Conservation (phyloP, 1,284 basidiomycete genomes). For the Apiotrichum brassicae region DNA sequence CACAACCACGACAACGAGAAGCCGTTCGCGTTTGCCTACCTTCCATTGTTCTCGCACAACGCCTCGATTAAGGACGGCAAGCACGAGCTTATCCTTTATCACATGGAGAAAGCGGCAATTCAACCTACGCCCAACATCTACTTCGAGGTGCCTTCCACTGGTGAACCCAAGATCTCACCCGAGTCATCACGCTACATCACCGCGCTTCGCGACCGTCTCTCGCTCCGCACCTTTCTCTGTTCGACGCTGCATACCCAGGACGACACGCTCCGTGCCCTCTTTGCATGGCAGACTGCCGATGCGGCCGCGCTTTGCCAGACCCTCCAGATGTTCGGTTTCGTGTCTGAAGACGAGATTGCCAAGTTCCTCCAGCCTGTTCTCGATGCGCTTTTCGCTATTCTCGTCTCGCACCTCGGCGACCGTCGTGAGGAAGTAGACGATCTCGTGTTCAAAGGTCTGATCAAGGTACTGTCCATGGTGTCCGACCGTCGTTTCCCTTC, state of each 20-base stretch:
- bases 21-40: constrained; percentile 87
- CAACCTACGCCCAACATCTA: constrained; percentile 64
- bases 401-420: constrained; percentile 68
- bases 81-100: constrained; percentile 76
- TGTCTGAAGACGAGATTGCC: constrained; percentile 86
- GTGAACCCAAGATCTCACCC: constrained; percentile 56
- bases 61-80: constrained; percentile 87
- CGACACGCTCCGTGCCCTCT: constrained; percentile 69
- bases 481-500: constrained; percentile 94
- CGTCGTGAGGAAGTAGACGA: constrained; percentile 66
- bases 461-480: constrained; percentile 81
- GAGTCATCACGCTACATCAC: constrained; percentile 62
- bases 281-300: constrained; percentile 72
- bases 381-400: constrained; percentile 85
- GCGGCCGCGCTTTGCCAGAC: constrained; percentile 63
- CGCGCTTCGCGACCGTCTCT: constrained; percentile 69
- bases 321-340: constrained; percentile 82
- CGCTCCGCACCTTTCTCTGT: constrained; percentile 81
- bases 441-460: constrained; percentile 81
- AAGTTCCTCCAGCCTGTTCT: constrained; percentile 91
- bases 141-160: constrained; percentile 58
- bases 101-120: constrained; percentile 59
- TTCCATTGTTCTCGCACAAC: constrained; percentile 73
- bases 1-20: constrained; percentile 57
- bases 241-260: constrained; percentile 93